A percentile compares a stretch with the other conserved stretches of the same genome.
Evolutionary conservation across 495 filamentous ascomycete genomes (phyloP).

Genomic region (Niebla homalea): DNA sequence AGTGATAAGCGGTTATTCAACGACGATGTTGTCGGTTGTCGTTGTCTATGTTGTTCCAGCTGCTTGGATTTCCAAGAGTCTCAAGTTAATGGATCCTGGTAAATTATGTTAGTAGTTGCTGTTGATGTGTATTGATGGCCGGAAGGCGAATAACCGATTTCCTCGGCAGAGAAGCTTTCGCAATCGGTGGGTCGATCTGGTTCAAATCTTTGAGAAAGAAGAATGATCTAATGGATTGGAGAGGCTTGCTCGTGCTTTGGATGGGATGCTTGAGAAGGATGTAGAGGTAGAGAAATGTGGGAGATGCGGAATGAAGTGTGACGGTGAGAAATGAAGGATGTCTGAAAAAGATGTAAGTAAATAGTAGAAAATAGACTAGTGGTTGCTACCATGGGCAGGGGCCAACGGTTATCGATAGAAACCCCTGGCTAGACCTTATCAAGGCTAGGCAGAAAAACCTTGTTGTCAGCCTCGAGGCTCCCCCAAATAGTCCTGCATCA

Average conservation of each 20-base stretch:
- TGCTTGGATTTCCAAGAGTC: constrained; percentile 42
- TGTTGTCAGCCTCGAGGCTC: too few relatives aligned
- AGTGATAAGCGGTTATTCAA: constrained; percentile 24
- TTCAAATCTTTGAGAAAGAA: constrained; percentile 4
- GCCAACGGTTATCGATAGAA: background rate
- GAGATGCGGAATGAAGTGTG: constrained; percentile 13
- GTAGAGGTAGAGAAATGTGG: constrained; percentile 18
- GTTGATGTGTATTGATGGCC: constrained; percentile 14
- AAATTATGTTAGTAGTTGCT: constrained; percentile 37
- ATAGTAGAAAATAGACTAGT: background rate
- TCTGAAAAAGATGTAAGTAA: constrained; percentile 7
- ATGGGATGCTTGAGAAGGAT: constrained; percentile 17
- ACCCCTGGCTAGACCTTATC: constrained; percentile 7
- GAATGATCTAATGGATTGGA: constrained; percentile 29
- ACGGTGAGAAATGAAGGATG: background rate
- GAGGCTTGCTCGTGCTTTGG: constrained; percentile 14
- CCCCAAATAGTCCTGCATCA: too few relatives aligned
- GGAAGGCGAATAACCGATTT: constrained; percentile 35
- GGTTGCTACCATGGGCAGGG: background rate
- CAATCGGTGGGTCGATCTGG: constrained; percentile 29
- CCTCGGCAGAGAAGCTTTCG: constrained; percentile 17
- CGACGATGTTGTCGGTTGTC: constrained; percentile 14
- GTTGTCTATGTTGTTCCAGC: constrained; percentile 17
- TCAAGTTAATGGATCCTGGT: constrained; percentile 51
- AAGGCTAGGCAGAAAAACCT: too few relatives aligned